Conservation (phyloP, 805 yeast genomes). For the Suhomyces pyralidae region DNA sequence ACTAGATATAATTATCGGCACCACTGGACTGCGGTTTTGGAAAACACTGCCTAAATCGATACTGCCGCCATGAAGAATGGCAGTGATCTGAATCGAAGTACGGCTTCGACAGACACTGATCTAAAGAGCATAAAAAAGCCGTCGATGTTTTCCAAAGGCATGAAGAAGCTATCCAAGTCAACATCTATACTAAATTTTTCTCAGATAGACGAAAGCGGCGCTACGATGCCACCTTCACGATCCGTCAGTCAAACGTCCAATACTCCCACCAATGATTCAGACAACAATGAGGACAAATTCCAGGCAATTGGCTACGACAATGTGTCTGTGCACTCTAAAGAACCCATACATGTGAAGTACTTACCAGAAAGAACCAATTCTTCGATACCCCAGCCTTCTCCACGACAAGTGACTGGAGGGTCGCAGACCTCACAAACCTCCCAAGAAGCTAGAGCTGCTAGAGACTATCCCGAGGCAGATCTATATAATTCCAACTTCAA, state of each 20-base stretch:
- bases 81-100: conserved; percentile 2
- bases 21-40: background rate
- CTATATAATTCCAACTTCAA: background rate
- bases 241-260: background rate
- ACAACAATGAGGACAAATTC: conserved; percentile 16
- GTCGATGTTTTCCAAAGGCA: conserved; percentile 22
- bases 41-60: background rate
- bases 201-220: conserved; percentile 2
- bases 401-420: conserved; percentile 3
- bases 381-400: conserved; percentile 1
- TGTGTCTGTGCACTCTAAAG: conserved; percentile 19
- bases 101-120: background rate
- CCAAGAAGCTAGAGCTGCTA: background rate
- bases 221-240: background rate
- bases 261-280: background rate
- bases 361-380: conserved; percentile 17
- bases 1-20: background rate
- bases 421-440: conserved; percentile 4
- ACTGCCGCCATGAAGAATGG: conserved; percentile 7
- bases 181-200: conserved; percentile 23
- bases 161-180: conserved; percentile 28
- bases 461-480: background rate
- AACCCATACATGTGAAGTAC: conserved; percentile 30
- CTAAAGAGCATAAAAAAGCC: conserved; percentile 2
- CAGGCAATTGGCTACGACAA: conserved; percentile 38